Base-by-base conservation (phyloP, 2,329 filamentous ascomycete species). In the Xylaria sp. region DNA sequence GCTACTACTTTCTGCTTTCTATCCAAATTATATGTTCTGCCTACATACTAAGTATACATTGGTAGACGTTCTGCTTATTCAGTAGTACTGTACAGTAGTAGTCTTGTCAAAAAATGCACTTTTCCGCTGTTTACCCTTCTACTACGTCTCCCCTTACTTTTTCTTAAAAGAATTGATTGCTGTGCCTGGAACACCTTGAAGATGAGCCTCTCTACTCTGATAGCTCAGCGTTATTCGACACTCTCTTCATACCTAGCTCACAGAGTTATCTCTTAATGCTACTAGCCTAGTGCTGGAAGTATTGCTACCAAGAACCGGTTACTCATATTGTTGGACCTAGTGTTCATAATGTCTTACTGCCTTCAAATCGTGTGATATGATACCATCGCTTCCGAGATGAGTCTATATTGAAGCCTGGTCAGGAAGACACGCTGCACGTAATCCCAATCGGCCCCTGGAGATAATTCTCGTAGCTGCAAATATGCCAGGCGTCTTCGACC, bases 301-400 rank as follows among this genome's bases (percentile, higher is more conserved):
- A 31, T 4, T 9, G 9, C 28, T 31, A 9, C 9, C 28, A 31
- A 31, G 28, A 5, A 31, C 9, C 28, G 28, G 28, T 31, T n/a
- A 9, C 28, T 5, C 5, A 19, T 50, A 7, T 17, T 21, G 31
- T 37, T 7, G 17, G 17, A 5, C 28, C 3, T 50, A 15, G n/a
- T 35, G 28, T 37, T 56, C 42, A 37, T 46, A 19, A 56, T 56
- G 40, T 57, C 52, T 60, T 55, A 63, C 43, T 60, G 15, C 46
- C 43, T 37, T 54, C 21, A 19, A 43, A 59, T 62, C 55, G 62
- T 62, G 59, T 53, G 28, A 61, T 65, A 58, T 67, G 46, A 59
- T 54, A 52, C 47, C 64, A 66, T 61, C 19, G 38, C 12, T 43
- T 60, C 25, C 5, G 54, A 35, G 56, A 56, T 37, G 31, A 31